Base-by-base conservation (phyloP, 2,329 filamentous ascomycete species). In the Arthrobotrys megalospora region DNA sequence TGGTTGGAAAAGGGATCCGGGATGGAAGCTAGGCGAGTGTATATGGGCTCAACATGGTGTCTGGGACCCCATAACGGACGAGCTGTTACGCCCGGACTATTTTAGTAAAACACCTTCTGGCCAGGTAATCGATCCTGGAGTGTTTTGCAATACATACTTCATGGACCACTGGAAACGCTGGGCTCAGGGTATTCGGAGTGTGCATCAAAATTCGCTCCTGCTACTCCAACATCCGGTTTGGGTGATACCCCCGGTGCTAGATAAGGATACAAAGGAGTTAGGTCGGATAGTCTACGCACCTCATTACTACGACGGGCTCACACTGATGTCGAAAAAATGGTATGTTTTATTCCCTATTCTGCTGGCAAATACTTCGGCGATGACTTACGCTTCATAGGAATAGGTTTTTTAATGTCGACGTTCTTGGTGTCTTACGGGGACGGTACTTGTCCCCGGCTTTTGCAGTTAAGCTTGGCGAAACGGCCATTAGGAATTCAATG, bases 321-420 rank as follows among this genome's bases (percentile, higher is more conserved):
- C 96, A 0, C 87, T 99, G 3, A 92, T 99, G 88, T 98, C 93
- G 11, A 99, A 99, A 85, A 97, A 97, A 84, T 99, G 96, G 96
- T 85, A 81, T 2, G 34, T 19, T 8, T 36, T 24, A 0, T 6
- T 6, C 12, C 50, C 28, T n/a, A 6, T 8, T 28, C 38, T 43
- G n/a, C 48, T 21, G 3, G 11, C 3, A n/a, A n/a, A 19, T 24
- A 36, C 11, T 50, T n/a, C 24, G n/a, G 8, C 28, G n/a, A 48
- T 36, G 21, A 24, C 62, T 70, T 16, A 77, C 47, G 43, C 16
- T 12, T 10, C 12, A 53, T 32, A 89, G 87, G 88, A 99, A 98
- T 83, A 92, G 94, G 45, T 90, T 92, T 14, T 99, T 96, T 92
- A 99, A 99, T 81, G 92, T 99, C 6, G 96, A 99, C 83, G 93